Base-by-base conservation (phyloP, 768 basidiomycete species). In the Leccinum sublutescens region DNA sequence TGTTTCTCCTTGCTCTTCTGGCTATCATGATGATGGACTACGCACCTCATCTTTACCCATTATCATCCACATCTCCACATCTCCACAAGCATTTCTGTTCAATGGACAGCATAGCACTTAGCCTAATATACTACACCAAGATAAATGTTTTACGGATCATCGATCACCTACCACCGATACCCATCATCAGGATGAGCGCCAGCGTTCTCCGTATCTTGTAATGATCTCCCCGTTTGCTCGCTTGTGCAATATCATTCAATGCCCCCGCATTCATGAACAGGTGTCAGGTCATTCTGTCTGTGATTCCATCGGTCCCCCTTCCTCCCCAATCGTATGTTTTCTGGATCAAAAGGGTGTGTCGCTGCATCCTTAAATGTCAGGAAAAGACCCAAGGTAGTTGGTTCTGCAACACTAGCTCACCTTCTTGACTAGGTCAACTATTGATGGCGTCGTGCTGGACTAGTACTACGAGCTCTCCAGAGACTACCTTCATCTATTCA, bases 41-140 rank as follows among this genome's bases (percentile, higher is more conserved):
- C 27, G 34, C 47, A 61, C 36, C 29, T 58, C 25, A 58, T 60
- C 43, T 60, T 53, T 50, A 45, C 5, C 45, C 11, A 56, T 57
- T 54, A 52, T 62, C 56, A 45, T 55, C 21, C 59, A 56, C 55
- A 66, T 62, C 38, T 55, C 21, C 60, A 55, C 55, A 66, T 64
- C 38, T 62, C 36, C 59, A 60, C 59, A 49, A 62, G 40, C 61
- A 70, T 47, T 45, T 58, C 60, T 45, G 54, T 55, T 64, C 62
- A 66, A 59, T 54, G 59, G 67, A 71, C 69, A 66, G 52, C 61
- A 68, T 68, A 47, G 52, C 62, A 69, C 40, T 64, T 59, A 27
- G 43, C 51, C 36, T 57, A 54, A 59, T 64, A 52, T 56, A 71
- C 56, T 27, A 9, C 21, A 50, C 54, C 62, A 56, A 62, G 61